Percentiles rank a stretch among this genome's conserved stretches.
These are phyloP conservation scores for Ophiostoma angusticollis DNA, from an alignment of 2,329 filamentous ascomycete species.

Conservation along the genomic window DNA sequence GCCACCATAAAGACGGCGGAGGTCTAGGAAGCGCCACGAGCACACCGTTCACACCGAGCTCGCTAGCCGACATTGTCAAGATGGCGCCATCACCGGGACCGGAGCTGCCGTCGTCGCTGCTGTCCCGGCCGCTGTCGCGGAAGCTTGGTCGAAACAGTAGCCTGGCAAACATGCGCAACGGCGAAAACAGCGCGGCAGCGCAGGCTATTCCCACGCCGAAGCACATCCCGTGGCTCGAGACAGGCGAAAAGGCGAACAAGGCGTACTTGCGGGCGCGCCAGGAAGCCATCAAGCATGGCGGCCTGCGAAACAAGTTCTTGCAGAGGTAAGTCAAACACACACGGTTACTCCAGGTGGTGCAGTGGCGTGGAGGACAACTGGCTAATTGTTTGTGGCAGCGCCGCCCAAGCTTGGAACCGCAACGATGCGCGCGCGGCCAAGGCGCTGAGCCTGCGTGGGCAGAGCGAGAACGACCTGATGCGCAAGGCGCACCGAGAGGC, in stretches of 20 bases:
- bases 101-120: constrained; percentile 20
- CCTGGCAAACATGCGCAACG: constrained; percentile 48
- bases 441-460: constrained; percentile 81
- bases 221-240: constrained; percentile 93
- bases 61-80: constrained; percentile 85
- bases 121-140: constrained; percentile 46
- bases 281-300: constrained; percentile 94
- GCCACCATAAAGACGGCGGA: constrained; percentile 54
- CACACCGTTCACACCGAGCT: constrained; percentile 46
- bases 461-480: constrained; percentile 96
- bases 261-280: constrained; percentile 89
- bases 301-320: constrained; percentile 89
- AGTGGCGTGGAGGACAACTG: not conserved
- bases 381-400: constrained; percentile 36
- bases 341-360: too few relatives aligned
- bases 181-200: constrained; percentile 69
- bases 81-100: constrained; percentile 81
- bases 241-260: constrained; percentile 79
- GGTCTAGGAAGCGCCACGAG: constrained; percentile 2
- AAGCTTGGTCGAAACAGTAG: constrained; percentile 51
- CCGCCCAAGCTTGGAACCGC: constrained; percentile 95
- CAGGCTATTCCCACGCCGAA: constrained; percentile 78
- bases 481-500: constrained; percentile 92
- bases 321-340: constrained; percentile 74
- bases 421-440: constrained; percentile 95